Base-by-base conservation (phyloP, 805 yeast species). In the Teunomyces pallodes region DNA sequence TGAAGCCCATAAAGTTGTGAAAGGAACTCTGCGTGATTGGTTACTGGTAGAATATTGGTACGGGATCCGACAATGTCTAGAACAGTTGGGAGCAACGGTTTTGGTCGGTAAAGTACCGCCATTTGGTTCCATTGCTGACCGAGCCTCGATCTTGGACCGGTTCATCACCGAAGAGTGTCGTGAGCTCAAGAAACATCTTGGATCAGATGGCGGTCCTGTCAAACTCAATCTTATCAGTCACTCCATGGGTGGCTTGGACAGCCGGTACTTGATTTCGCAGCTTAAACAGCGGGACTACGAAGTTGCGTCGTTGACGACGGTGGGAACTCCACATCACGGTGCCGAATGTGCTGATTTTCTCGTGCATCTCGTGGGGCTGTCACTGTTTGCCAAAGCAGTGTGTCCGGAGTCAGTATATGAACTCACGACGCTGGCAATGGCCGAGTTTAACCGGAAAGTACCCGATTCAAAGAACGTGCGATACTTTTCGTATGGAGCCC, bases 201-300 rank as follows among this genome's bases (percentile, higher is more conserved):
- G 29, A 44, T 47, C 13, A 43, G 41, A 8, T 5, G 9, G 9
- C 2, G 53, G 58, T 24, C 64, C 69, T 3, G 53, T 82, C 16
- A 82, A 81, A 50, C 75, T 90, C 12, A 91, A 91, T 59, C 62
- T 90, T 39, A 74, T 90, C 24, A 94, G 94, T 5, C 97, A 90
- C 61, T 89, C 96, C 0, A 90, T 90, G 97, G 97, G 97, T 4
- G 97, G 97, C 0, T 68, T 90, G 28, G 97, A 91, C 60, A 81
- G 90, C 30, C 69, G 97, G 45, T 88, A 83, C 60, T 65, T 91
- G 54, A 86, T 90, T 2, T 76, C 87, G 0, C 70, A 77, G 43
- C 61, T 86, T 3, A 60, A 65, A 72, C 42, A 68, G 75, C 24
- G 61, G 69, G 66, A 75, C 38, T 84, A 81, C 55, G 69, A 81